Conservation (phyloP, 163 green algal genomes). For the Smithsoniella earleae region DNA sequence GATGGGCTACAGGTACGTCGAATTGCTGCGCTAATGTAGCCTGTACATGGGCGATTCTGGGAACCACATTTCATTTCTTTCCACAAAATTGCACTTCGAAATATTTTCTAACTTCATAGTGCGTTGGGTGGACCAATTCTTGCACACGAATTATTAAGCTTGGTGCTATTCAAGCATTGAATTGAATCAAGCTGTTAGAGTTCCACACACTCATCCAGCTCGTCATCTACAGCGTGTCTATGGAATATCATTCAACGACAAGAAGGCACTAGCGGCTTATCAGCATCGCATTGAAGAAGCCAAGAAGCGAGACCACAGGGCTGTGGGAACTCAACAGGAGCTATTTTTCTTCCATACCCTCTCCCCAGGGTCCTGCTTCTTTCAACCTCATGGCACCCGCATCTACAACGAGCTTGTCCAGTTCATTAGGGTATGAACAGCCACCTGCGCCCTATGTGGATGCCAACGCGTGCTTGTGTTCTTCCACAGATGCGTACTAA, state of each 20-base stretch:
- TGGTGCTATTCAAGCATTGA: too few relatives aligned
- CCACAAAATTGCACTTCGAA: too few relatives aligned
- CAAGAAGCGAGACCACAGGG: constrained; percentile 94
- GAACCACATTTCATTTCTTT: too few relatives aligned
- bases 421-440: constrained; percentile 45
- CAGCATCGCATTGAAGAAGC: constrained; percentile 89
- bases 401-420: constrained; percentile 89
- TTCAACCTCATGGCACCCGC: constrained; percentile 75
- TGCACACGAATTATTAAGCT: too few relatives aligned
- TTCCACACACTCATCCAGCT: too few relatives aligned
- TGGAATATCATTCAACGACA: constrained; percentile 89
- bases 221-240: constrained; percentile 96
- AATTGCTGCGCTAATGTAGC: neutral
- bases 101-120: constrained; percentile 34
- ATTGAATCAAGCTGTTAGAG: too few relatives aligned
- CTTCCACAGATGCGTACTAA: neutral
- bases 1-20: constrained; percentile 54
- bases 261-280: constrained; percentile 90
- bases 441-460: neutral
- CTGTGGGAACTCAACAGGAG: constrained; percentile 72
- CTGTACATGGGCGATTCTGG: too few relatives aligned
- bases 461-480: neutral
- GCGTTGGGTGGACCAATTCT: too few relatives aligned
- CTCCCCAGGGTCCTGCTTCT: constrained; percentile 87
- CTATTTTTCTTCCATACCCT: constrained; percentile 97